These are phyloP conservation scores for Cephaloascus albidus DNA, from an alignment of 805 yeast species.

Conservation along the genomic window DNA sequence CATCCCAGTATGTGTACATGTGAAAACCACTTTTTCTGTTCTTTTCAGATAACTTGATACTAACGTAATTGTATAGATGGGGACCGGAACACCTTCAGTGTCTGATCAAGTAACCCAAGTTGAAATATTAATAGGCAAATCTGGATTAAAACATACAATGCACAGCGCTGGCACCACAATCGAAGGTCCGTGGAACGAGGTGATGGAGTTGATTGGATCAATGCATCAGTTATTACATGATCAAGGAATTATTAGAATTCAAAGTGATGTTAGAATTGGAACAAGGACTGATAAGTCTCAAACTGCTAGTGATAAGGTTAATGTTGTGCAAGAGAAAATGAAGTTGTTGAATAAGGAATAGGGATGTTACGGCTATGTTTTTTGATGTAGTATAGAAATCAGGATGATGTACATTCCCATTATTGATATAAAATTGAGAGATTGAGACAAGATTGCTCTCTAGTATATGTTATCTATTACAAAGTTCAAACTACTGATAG, in stretches of 20 bases:
- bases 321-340: constrained; percentile 49
- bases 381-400: no score
- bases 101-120: constrained; percentile 72
- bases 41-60: constrained; percentile 1
- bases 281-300: constrained; percentile 73
- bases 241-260: constrained; percentile 69
- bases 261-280: constrained; percentile 81
- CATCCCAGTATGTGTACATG: constrained; percentile 53
- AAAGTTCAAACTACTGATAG: no score
- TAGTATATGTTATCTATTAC: no score
- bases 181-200: constrained; percentile 91
- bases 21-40: no score
- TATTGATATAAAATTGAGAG: no score
- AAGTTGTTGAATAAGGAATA: constrained; percentile 8
- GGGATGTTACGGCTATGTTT: no score
- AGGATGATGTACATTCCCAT: no score
- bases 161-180: constrained; percentile 93
- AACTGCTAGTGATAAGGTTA: constrained; percentile 63
- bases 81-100: constrained; percentile 70
- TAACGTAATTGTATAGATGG: constrained; percentile 37
- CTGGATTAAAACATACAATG: constrained; percentile 56
- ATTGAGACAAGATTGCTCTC: no score
- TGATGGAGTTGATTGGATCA: constrained; percentile 68
- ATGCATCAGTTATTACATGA: constrained; percentile 67
- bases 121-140: constrained; percentile 51